Evolutionary conservation across 495 filamentous ascomycete species (phyloP).

Genomic region (Penicillium manginii): DNA sequence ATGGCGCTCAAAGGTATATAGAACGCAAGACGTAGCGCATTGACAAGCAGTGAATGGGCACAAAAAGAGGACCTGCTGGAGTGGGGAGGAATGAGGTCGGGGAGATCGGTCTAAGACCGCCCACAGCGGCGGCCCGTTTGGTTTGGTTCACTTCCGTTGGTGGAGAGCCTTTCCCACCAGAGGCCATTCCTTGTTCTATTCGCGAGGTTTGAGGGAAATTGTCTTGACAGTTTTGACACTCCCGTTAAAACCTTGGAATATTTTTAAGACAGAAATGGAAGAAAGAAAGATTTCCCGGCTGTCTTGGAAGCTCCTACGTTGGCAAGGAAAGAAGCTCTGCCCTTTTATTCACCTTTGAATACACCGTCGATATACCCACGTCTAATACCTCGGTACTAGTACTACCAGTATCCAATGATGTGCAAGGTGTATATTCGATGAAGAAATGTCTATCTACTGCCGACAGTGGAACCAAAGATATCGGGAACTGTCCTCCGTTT

Average conservation of each 20-base stretch:
- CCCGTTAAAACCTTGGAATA: too few relatives aligned
- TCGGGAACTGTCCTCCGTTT: constrained; percentile 29
- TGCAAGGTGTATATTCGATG: constrained; percentile 45
- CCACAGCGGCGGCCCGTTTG: neutral
- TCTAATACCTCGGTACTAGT: neutral
- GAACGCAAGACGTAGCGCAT: neutral
- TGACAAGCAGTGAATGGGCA: constrained; percentile 2
- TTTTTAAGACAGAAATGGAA: too few relatives aligned
- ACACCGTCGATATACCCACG: too few relatives aligned
- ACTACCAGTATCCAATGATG: constrained; percentile 11
- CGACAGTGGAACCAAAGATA: constrained; percentile 32
- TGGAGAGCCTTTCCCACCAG: too few relatives aligned
- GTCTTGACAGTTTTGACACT: too few relatives aligned
- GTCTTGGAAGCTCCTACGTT: too few relatives aligned
- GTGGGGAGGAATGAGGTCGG: constrained; percentile 24
- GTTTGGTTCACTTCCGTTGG: neutral
- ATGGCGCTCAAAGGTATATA: neutral
- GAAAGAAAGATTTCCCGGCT: too few relatives aligned
- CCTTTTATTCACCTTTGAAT: too few relatives aligned
- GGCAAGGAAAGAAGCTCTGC: too few relatives aligned
- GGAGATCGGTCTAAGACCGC: constrained; percentile 12
- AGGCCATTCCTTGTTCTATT: too few relatives aligned
- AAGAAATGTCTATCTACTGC: constrained; percentile 49
- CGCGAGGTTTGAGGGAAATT: too few relatives aligned
- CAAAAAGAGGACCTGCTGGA: constrained; percentile 5